Conservation (phyloP, 1,284 basidiomycete genomes). For the Serendipita sp. region DNA sequence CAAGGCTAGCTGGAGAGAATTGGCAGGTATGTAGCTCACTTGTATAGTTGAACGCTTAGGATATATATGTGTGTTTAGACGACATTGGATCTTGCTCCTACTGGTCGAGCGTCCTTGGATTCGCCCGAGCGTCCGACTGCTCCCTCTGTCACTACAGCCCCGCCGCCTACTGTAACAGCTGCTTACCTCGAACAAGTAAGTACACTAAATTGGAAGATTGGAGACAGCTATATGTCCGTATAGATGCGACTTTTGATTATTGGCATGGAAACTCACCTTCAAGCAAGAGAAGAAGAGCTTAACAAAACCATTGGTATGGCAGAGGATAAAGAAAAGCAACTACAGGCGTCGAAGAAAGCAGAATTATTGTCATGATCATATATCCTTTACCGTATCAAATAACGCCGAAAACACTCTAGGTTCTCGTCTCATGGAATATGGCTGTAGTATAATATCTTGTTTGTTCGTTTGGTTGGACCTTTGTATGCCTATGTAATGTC, state of each 20-base stretch:
- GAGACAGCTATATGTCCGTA: background rate
- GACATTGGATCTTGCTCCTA: background rate
- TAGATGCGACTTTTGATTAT: background rate
- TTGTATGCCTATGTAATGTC: background rate
- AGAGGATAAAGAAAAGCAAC: background rate
- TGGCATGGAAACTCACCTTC: constrained; percentile 2
- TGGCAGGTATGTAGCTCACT: background rate
- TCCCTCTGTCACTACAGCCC: background rate
- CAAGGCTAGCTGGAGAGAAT: background rate
- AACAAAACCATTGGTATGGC: background rate
- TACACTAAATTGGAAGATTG: background rate
- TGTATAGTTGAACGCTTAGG: background rate
- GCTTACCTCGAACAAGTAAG: background rate
- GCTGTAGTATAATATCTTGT: background rate
- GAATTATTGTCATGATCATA: background rate
- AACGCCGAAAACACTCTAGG: too few species aligned
- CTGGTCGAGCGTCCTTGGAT: background rate
- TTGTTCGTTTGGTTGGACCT: background rate
- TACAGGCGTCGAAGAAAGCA: background rate
- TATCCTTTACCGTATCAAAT: too few species aligned
- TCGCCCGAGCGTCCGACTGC: background rate
- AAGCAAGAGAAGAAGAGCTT: background rate
- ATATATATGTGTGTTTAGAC: background rate
- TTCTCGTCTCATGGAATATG: background rate
- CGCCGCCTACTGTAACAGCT: background rate